Evolutionary conservation across 164 flowering plant species (phyloP).

Genomic region (Malania oleifera): DNA sequence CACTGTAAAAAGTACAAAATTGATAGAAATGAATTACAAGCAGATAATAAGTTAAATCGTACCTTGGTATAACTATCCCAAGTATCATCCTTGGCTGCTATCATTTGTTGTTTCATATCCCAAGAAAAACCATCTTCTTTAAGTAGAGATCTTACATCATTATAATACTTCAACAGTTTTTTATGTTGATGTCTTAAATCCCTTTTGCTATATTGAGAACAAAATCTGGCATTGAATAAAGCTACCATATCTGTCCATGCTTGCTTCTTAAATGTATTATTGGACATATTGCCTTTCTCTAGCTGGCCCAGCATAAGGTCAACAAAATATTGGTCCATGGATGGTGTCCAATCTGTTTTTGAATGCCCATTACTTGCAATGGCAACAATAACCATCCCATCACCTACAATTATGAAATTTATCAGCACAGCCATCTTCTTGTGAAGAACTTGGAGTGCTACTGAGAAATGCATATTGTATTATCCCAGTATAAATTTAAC

Average conservation of each 20-base stretch:
- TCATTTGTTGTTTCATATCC: slow-evolving; percentile 17
- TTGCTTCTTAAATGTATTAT: slow-evolving; percentile 9
- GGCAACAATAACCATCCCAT: neutral
- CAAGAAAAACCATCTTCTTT: slow-evolving; percentile 18
- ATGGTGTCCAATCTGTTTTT: slow-evolving; percentile 16
- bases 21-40: too few species aligned
- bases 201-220: slow-evolving; percentile 9
- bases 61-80: slow-evolving; percentile 11
- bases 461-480: neutral
- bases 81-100: slow-evolving; percentile 15
- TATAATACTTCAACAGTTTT: slow-evolving; percentile 13
- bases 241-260: slow-evolving; percentile 17
- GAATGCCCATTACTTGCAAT: neutral
- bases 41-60: neutral
- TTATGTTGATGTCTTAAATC: slow-evolving; percentile 13
- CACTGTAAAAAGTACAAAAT: neutral
- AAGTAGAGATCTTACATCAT: slow-evolving; percentile 16
- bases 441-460: neutral
- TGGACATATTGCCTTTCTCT: slow-evolving; percentile 13
- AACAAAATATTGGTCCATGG: slow-evolving; percentile 19
- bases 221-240: slow-evolving; percentile 17
- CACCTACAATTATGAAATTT: neutral
- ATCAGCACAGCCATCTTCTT: neutral
- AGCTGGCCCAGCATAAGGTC: slow-evolving; percentile 21
- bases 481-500: neutral